Evolutionary conservation across 2,329 filamentous ascomycete species (phyloP).

Genomic region (Penicillium sp.): DNA sequence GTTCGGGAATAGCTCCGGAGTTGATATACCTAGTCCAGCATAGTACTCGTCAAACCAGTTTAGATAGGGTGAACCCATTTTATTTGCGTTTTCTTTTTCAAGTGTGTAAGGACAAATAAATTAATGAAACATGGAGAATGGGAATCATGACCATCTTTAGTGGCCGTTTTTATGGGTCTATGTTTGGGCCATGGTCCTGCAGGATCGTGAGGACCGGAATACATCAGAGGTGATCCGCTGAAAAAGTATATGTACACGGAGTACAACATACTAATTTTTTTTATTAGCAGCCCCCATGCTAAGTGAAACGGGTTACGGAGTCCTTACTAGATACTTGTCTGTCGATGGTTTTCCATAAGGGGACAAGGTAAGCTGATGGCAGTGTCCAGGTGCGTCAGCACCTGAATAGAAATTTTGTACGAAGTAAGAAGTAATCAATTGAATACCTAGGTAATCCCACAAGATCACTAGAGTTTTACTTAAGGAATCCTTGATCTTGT

Average conservation of each 20-base stretch:
- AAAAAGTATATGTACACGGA: too few relatives aligned
- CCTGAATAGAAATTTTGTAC: not conserved
- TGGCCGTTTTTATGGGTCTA: conserved; percentile 1
- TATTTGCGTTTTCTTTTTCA: too few relatives aligned
- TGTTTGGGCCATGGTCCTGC: not conserved
- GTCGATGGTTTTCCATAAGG: not conserved
- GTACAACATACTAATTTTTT: too few relatives aligned
- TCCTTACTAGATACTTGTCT: not conserved
- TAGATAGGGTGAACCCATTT: too few relatives aligned
- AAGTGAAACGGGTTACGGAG: not conserved
- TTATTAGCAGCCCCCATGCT: not conserved
- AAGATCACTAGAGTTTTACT: not conserved
- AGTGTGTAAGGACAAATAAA: not conserved
- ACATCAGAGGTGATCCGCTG: not conserved
- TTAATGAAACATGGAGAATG: not conserved
- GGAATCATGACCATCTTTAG: not conserved
- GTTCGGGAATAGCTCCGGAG: conserved; percentile 1
- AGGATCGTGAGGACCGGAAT: not conserved
- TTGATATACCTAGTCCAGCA: not conserved
- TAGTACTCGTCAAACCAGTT: not conserved
- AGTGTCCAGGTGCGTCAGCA: not conserved
- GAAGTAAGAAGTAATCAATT: not conserved
- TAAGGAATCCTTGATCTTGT: too few relatives aligned
- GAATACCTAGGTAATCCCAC: not conserved
- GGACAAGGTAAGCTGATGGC: not conserved